These are phyloP conservation scores for Anthoceros angustus DNA, from an alignment of 225 moss, liverwort and hornwort genomes.

Conservation along the genomic window DNA sequence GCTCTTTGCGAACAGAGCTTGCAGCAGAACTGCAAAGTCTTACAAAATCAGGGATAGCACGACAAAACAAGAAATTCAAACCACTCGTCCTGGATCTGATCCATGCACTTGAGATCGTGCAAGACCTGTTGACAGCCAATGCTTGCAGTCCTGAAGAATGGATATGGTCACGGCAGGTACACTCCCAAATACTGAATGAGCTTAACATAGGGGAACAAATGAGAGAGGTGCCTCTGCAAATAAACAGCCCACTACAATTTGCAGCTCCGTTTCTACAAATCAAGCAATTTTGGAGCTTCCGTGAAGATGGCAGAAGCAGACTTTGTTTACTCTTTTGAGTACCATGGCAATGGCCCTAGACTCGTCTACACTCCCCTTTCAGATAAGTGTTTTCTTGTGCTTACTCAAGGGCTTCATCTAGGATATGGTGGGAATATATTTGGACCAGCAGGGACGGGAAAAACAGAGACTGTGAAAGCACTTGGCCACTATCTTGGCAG, in stretches of 20 bases:
- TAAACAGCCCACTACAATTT: background rate
- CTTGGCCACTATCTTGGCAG: conserved; percentile 19
- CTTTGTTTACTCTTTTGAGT: conserved; percentile 18
- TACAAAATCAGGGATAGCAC: conserved; percentile 5
- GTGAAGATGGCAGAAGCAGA: conserved; percentile 23
- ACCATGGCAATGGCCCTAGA: conserved; percentile 12
- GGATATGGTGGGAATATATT: conserved; percentile 11
- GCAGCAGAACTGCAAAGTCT: conserved; percentile 9
- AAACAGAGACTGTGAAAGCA: conserved; percentile 21
- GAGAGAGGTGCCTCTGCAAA: background rate
- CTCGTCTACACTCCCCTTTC: conserved; percentile 11
- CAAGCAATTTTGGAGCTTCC: conserved; percentile 5
- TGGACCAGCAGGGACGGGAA: conserved; percentile 26
- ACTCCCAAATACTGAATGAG: background rate
- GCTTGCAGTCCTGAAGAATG: conserved; percentile 13
- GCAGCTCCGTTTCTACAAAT: conserved; percentile 19
- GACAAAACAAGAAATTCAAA: conserved; percentile 8
- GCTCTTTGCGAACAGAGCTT: conserved; percentile 8
- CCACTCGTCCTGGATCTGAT: conserved; percentile 18
- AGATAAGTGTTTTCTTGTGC: conserved; percentile 13
- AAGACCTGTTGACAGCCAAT: conserved; percentile 13
- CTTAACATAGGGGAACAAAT: background rate
- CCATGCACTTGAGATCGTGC: conserved; percentile 18
- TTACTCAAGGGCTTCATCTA: conserved; percentile 3
- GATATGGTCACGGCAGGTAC: conserved; percentile 26